Conservation (phyloP, 208 protist genomes). For the Leishmania mexicana region DNA sequence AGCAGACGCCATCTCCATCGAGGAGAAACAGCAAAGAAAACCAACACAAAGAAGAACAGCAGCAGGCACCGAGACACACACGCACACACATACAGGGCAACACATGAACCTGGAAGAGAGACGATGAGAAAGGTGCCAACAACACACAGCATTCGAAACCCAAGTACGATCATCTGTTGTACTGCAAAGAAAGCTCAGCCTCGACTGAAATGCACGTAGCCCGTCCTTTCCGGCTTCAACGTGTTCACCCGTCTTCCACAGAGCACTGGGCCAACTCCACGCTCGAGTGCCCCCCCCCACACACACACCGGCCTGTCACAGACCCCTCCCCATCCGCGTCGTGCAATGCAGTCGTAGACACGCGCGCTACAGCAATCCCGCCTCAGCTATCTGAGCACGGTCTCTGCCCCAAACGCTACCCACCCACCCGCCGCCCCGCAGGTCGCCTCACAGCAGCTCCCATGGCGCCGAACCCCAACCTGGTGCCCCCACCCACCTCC, state of each 20-base stretch:
- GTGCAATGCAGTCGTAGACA: background rate
- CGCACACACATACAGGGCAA: background rate
- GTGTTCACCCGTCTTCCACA: background rate
- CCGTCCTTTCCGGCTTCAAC: too few species aligned
- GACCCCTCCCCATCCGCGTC: too few species aligned
- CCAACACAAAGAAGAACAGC: background rate
- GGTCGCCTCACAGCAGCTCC: background rate
- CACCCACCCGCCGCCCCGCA: too few species aligned
- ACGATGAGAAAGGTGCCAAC: constrained; percentile 20
- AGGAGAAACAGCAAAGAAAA: constrained; percentile 1
- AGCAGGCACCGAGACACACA: background rate
- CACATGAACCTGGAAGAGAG: background rate
- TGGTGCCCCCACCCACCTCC: background rate
- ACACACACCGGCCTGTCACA: background rate
- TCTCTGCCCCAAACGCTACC: background rate
- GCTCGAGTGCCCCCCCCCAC: too few species aligned
- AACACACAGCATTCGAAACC: constrained; percentile 11
- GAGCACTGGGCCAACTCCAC: background rate
- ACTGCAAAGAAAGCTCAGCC: background rate
- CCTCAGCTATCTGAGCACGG: background rate
- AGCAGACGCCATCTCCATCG: background rate
- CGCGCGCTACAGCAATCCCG: background rate
- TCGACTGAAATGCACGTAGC: background rate
- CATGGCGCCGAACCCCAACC: background rate
- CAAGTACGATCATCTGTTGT: background rate